Conservation (phyloP, 345 rosid species). For the Leavenworthia alabamica region DNA sequence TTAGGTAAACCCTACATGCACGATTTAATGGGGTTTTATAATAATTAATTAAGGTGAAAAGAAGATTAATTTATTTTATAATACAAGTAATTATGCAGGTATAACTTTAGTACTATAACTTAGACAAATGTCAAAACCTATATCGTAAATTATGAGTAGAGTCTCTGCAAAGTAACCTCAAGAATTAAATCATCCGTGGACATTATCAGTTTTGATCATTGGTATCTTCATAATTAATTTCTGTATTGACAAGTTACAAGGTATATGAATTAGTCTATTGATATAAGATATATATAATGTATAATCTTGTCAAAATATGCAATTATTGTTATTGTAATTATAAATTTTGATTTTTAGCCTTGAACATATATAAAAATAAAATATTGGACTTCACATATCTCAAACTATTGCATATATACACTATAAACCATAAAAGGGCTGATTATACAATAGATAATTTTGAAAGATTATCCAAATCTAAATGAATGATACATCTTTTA, state of each 20-base stretch:
- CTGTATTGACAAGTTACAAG: background rate
- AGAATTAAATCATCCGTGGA: background rate
- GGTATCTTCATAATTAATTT: background rate
- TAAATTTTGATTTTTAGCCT: background rate
- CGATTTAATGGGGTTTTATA: background rate
- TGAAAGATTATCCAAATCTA: background rate
- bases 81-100: background rate
- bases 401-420: background rate
- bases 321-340: background rate
- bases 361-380: background rate
- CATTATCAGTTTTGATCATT: background rate
- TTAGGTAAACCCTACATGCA: slow-evolving; percentile 5
- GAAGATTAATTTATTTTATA: background rate
- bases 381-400: background rate
- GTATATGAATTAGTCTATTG: background rate
- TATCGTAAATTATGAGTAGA: background rate
- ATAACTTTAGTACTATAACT: background rate
- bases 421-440: background rate
- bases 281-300: background rate
- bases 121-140: background rate
- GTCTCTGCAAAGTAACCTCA: background rate
- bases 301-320: background rate
- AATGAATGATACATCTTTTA: too few species aligned
- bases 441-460: background rate
- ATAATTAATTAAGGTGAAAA: background rate